Evolutionary conservation across 352 stramenopile genomes (phyloP).

Genomic region (Pythium phragmitis): DNA sequence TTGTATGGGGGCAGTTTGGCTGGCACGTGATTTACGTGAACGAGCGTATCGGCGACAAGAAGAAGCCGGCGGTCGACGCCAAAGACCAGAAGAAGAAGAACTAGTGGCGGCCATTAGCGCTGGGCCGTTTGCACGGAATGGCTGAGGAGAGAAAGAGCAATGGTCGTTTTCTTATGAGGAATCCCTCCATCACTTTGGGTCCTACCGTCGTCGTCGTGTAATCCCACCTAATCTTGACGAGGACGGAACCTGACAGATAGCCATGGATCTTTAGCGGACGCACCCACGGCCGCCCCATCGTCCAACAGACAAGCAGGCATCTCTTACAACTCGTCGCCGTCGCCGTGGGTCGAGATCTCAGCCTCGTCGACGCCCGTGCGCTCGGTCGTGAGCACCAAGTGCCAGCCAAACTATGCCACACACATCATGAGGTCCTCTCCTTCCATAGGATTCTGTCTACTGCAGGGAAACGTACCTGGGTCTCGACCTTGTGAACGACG

Average conservation of each 20-base stretch:
- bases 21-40: constrained; percentile 77
- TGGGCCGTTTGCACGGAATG: no score
- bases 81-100: constrained; percentile 29
- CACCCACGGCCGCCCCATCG: no score
- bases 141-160: no score
- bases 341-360: constrained; percentile 28
- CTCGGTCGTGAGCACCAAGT: constrained; percentile 73
- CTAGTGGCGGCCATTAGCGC: not conserved
- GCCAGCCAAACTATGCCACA: constrained; percentile 67
- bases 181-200: no score
- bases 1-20: constrained; percentile 45
- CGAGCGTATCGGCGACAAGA: constrained; percentile 59
- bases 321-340: constrained; percentile 10
- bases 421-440: constrained; percentile 1
- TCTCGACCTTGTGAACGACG: constrained; percentile 75
- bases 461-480: constrained; percentile 42
- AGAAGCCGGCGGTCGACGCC: constrained; percentile 23
- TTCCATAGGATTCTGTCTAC: not conserved
- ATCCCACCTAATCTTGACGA: no score
- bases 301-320: no score
- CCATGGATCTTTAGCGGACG: no score
- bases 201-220: no score
- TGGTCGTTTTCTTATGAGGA: no score
- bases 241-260: no score
- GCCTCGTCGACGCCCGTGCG: constrained; percentile 48